These are phyloP conservation scores for Saturnispora kantuleensis DNA, from an alignment of 805 yeast species.

Conservation along the genomic window DNA sequence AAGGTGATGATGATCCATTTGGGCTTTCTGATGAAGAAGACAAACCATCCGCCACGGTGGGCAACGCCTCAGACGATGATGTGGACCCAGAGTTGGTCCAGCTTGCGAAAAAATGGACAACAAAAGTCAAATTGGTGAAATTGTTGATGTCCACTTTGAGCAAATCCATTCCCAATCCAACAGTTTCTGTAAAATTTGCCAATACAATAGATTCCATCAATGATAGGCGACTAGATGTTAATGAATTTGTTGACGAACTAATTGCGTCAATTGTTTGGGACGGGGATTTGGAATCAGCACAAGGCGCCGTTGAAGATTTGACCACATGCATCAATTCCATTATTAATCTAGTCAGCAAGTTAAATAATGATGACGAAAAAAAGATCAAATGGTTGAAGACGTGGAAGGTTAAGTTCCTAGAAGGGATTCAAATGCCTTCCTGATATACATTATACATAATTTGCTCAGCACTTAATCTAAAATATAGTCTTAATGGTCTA, in stretches of 20 bases:
- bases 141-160: slow-evolving; percentile 47
- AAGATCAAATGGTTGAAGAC: slow-evolving; percentile 50
- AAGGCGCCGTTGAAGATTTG: slow-evolving; percentile 11
- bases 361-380: slow-evolving; percentile 41
- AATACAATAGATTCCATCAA: slow-evolving; percentile 38
- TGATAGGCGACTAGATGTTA: slow-evolving; percentile 32
- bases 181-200: slow-evolving; percentile 26
- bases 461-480: neutral
- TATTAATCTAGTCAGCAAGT: slow-evolving; percentile 31
- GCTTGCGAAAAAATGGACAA: slow-evolving; percentile 40
- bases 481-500: neutral
- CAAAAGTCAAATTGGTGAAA: slow-evolving; percentile 46
- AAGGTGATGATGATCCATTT: slow-evolving; percentile 41
- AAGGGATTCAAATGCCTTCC: slow-evolving; percentile 8
- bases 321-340: slow-evolving; percentile 20
- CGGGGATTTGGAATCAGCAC: slow-evolving; percentile 30
- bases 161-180: slow-evolving; percentile 42
- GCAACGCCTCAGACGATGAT: slow-evolving; percentile 11
- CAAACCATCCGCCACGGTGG: slow-evolving; percentile 14
- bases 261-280: slow-evolving; percentile 46
- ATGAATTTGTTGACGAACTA: slow-evolving; percentile 44
- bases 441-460: neutral
- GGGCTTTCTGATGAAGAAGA: slow-evolving; percentile 19
- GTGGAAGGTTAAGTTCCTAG: slow-evolving; percentile 39
- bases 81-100: slow-evolving; percentile 14